Evolutionary conservation across 2,329 filamentous ascomycete species (phyloP), one percentile per base, ranked within the genome.

Genomic region (Grosmannia clavigera): DNA sequence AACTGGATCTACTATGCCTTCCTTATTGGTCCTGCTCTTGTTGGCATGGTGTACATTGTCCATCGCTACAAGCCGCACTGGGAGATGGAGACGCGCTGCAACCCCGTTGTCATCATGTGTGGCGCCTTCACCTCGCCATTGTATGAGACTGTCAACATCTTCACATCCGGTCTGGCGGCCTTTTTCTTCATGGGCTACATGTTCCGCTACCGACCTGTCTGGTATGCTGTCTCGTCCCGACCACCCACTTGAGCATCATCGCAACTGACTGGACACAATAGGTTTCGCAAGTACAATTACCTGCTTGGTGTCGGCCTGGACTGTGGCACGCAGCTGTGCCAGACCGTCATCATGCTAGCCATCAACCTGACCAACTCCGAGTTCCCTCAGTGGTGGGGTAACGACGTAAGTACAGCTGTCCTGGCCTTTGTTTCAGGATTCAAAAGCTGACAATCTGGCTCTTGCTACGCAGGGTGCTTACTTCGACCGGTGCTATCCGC

Each of bases 211-310:
- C 67, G 67, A 33, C 65, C 66, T 1, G 67, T 65, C 25, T 75
- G 31, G 31, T 31, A 31, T 31, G 31, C 7, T 31, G 31, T 31
- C 31, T 31, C 31, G 31, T 31, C 31, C 31, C 7, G 31, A 22
- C 31, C 31, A 7, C 31, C 31, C 31, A 7, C 2, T 31, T 31
- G 4, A 7, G 31, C 31, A 31, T 31, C 7, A 22, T 7, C 31
- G 31, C 31, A 31, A 31, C 31, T 31, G 31, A 31, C 31, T 31
- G 5, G 31, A 31, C 31, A 31, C 31, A 31, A 31, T 7, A 31
- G 73, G 73, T 75, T 74, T 69, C 67, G 70, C 6, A 74, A 74
- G 64, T 75, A 75, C 62, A 75, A 75, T 62, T 74, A 74, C 62
- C 67, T 75, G n/a, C 66, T 75, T 5, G 71, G 73, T 3, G 70